These are phyloP conservation scores for Fusarium staphyleae DNA, from an alignment of 2,329 filamentous ascomycete species.

Conservation along the genomic window DNA sequence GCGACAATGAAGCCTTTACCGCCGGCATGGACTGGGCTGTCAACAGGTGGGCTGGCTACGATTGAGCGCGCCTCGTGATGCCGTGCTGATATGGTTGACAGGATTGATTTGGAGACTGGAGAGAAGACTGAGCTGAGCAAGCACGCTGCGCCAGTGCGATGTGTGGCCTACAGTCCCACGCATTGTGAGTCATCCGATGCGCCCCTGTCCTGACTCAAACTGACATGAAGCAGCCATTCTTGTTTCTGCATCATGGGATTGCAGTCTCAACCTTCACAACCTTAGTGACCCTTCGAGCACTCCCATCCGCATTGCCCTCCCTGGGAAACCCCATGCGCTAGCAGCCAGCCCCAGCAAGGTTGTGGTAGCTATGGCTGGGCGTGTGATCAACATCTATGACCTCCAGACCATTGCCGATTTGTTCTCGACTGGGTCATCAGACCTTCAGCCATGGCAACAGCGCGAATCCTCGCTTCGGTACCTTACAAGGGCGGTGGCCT, in stretches of 20 bases:
- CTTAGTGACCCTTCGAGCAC: slow-evolving; percentile 58
- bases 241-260: slow-evolving; percentile 93
- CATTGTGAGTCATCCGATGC: slow-evolving; percentile 60
- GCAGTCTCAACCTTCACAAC: slow-evolving; percentile 84
- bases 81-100: slow-evolving; percentile 37
- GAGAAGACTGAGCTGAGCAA: slow-evolving; percentile 78
- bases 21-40: slow-evolving; percentile 89
- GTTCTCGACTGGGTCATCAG: slow-evolving; percentile 53
- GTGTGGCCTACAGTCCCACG: slow-evolving; percentile 79
- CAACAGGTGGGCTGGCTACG: slow-evolving; percentile 61
- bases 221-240: slow-evolving; percentile 65
- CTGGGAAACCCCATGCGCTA: slow-evolving; percentile 88
- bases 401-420: slow-evolving; percentile 70
- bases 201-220: slow-evolving; percentile 3
- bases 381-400: slow-evolving; percentile 95
- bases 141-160: slow-evolving; percentile 81
- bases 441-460: slow-evolving; percentile 84
- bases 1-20: slow-evolving; percentile 83
- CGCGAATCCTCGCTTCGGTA: slow-evolving; percentile 95
- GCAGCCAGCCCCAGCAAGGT: slow-evolving; percentile 80
- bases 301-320: slow-evolving; percentile 73
- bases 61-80: slow-evolving; percentile 3
- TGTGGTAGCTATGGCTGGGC: slow-evolving; percentile 93
- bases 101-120: slow-evolving; percentile 74
- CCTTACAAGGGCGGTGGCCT: slow-evolving; percentile 89